Evolutionary conservation across 2,329 filamentous ascomycete species (phyloP).

Genomic region (Xylogone sp.): DNA sequence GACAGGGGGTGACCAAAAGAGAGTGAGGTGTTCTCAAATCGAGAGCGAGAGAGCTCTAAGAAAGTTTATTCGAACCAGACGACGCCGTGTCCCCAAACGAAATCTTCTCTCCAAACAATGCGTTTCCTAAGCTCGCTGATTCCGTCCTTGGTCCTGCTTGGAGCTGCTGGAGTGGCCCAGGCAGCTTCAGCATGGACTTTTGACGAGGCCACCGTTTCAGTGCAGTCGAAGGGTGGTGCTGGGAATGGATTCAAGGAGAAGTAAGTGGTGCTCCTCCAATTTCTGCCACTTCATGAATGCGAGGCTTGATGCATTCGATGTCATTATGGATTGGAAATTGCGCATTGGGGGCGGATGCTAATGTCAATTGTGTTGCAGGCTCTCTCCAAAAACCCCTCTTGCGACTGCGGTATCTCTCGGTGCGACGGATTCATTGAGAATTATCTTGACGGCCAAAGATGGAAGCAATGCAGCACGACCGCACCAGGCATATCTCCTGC

Average conservation of each 20-base stretch:
- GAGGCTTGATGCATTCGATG: too few species aligned
- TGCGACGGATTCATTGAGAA: conserved; percentile 70
- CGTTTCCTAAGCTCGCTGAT: conserved; percentile 36
- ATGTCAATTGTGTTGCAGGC: conserved; percentile 13
- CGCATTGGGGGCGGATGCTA: too few species aligned
- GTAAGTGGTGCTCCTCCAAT: conserved; percentile 38
- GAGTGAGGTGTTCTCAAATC: conserved; percentile 1
- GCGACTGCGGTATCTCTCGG: conserved; percentile 62
- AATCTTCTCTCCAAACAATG: too few species aligned
- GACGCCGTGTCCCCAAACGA: too few species aligned
- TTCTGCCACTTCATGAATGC: neutral
- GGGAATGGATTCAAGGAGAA: conserved; percentile 53
- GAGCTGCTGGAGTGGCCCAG: conserved; percentile 33
- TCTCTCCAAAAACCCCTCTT: conserved; percentile 35
- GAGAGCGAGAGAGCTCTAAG: too few species aligned
- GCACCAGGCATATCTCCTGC: conserved; percentile 88
- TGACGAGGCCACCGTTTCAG: conserved; percentile 65
- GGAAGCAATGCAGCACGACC: conserved; percentile 75
- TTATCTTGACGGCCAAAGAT: conserved; percentile 78
- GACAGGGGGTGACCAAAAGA: neutral
- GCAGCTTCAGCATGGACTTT: conserved; percentile 64
- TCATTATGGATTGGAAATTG: too few species aligned
- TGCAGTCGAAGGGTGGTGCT: conserved; percentile 58
- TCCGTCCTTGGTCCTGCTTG: conserved; percentile 36
- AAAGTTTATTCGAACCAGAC: too few species aligned